These are phyloP conservation scores for Didymella lethalis DNA, from an alignment of 2,329 filamentous ascomycete genomes.

Conservation along the genomic window DNA sequence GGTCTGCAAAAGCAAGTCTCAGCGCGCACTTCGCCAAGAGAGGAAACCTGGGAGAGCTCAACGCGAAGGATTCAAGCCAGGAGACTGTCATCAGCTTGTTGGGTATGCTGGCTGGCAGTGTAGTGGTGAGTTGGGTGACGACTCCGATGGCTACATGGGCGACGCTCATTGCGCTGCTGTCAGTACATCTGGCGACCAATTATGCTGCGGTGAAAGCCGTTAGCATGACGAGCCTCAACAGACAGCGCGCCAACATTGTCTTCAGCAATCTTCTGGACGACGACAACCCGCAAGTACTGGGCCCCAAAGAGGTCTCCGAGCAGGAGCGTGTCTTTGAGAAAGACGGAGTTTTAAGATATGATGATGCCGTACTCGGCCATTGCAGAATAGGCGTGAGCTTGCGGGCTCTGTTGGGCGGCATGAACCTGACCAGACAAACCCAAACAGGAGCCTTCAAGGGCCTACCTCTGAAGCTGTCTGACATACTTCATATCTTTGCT, in stretches of 20 bases:
- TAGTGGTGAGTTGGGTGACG: slow-evolving; percentile 80
- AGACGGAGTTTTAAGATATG: slow-evolving; percentile 69
- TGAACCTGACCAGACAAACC: slow-evolving; percentile 31
- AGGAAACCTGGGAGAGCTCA: slow-evolving; percentile 90
- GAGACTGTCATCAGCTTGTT: slow-evolving; percentile 91
- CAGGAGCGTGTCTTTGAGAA: slow-evolving; percentile 66
- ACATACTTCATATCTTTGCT: slow-evolving; percentile 60
- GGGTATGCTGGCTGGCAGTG: slow-evolving; percentile 83
- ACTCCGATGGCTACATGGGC: slow-evolving; percentile 76
- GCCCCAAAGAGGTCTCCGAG: slow-evolving; percentile 70
- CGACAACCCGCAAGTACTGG: slow-evolving; percentile 57
- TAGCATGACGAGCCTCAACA: slow-evolving; percentile 82
- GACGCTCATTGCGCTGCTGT: slow-evolving; percentile 74
- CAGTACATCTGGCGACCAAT: slow-evolving; percentile 82
- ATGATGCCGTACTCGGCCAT: slow-evolving; percentile 57
- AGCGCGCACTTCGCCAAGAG: slow-evolving; percentile 89
- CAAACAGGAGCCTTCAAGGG: slow-evolving; percentile 39
- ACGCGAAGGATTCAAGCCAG: slow-evolving; percentile 94
- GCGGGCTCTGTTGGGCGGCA: slow-evolving; percentile 42
- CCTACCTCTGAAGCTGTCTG: slow-evolving; percentile 53
- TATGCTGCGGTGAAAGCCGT: slow-evolving; percentile 86
- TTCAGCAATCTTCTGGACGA: slow-evolving; percentile 61
- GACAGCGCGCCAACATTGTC: slow-evolving; percentile 83
- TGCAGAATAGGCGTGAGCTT: slow-evolving; percentile 64
- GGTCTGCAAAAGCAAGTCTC: slow-evolving; percentile 87